Conservation (phyloP, 2,329 filamentous ascomycete species). For the Fusarium irregulare region DNA sequence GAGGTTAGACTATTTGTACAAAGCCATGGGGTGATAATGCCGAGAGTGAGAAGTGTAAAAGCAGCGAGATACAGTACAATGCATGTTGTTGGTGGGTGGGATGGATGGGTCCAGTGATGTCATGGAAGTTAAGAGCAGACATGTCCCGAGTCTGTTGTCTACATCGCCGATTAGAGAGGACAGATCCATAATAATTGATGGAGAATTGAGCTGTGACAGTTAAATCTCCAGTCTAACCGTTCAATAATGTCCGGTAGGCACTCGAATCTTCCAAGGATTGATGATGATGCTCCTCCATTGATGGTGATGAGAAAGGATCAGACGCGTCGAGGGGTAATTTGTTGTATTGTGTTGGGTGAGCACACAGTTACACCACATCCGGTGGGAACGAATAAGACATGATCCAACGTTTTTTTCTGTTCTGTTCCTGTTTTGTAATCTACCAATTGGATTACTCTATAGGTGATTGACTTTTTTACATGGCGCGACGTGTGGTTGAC, state of each 20-base stretch:
- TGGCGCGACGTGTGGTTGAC: constrained; percentile 3
- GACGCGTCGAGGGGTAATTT: constrained; percentile 30
- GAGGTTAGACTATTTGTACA: constrained; percentile 33
- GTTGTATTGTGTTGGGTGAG: constrained; percentile 12
- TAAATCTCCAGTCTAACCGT: background rate
- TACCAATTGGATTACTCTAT: constrained; percentile 11
- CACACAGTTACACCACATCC: background rate
- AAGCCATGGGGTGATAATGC: background rate
- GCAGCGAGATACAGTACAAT: background rate
- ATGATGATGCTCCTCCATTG: background rate
- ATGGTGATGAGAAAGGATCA: too few relatives aligned
- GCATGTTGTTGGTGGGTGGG: constrained; percentile 1
- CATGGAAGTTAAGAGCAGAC: constrained; percentile 25
- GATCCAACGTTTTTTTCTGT: background rate
- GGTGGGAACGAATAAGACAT: constrained; percentile 26
- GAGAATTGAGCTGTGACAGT: background rate
- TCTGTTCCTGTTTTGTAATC: background rate
- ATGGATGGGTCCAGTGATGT: constrained; percentile 45
- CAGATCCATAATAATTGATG: constrained; percentile 3
- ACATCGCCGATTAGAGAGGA: constrained; percentile 31
- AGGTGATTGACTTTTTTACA: background rate
- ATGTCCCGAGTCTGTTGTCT: too few relatives aligned
- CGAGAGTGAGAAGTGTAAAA: constrained; percentile 9
- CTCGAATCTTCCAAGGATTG: constrained; percentile 13
- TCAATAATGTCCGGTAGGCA: background rate